A percentile compares a stretch with the other conserved stretches of the same genome.
These are phyloP conservation scores for Penicillium pancosmium DNA, from an alignment of 495 filamentous ascomycete genomes.

Conservation along the genomic window DNA sequence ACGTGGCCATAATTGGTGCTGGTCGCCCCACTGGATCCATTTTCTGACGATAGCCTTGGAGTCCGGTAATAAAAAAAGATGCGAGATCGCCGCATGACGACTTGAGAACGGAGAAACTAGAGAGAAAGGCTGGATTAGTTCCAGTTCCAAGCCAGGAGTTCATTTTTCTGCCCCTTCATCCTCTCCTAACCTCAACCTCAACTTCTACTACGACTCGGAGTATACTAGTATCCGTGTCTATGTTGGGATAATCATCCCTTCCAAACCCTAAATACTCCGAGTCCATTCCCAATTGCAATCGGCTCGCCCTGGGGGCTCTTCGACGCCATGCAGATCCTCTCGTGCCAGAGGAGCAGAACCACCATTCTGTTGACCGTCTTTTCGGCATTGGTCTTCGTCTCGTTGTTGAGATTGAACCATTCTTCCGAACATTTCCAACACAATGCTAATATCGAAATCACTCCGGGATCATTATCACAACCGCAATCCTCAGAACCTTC, in stretches of 20 bases:
- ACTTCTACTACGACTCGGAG: background rate
- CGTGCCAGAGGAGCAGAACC: conserved; percentile 4
- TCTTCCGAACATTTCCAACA: background rate
- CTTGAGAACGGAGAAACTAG: background rate
- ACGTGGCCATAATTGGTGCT: background rate
- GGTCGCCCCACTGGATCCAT: background rate
- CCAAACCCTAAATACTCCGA: too few relatives aligned
- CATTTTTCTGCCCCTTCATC: background rate
- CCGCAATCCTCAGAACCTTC: background rate
- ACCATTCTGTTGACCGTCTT: conserved; percentile 1
- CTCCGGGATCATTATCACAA: background rate
- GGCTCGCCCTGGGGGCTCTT: background rate
- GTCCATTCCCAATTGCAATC: background rate
- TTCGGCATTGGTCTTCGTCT: background rate
- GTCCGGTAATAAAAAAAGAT: background rate
- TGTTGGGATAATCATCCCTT: background rate
- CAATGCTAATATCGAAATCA: conserved; percentile 6
- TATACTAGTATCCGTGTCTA: background rate
- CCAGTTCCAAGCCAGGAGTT: background rate
- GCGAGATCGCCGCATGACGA: conserved; percentile 3
- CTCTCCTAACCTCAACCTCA: background rate
- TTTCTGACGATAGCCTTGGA: background rate
- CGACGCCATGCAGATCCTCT: conserved; percentile 5
- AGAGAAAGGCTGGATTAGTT: background rate
- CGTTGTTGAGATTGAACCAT: background rate